Conservation (phyloP, 208 protist species). For the Crithidia fasciculata region DNA sequence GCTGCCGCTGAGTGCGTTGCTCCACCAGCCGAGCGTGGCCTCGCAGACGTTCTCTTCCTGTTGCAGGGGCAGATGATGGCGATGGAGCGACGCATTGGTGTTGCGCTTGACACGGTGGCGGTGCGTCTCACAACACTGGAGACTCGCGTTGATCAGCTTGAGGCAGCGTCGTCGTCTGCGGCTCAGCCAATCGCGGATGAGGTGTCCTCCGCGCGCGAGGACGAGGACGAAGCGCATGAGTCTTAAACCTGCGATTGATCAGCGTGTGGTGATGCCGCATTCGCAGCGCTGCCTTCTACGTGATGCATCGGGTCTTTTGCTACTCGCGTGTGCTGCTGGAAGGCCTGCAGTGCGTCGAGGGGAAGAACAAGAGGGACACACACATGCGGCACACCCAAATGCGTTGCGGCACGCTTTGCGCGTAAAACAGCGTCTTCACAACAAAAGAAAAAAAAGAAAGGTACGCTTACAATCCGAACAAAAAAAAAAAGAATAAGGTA, state of each 20-base stretch:
- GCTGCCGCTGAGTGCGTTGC: too few relatives aligned
- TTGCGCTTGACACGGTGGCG: not conserved
- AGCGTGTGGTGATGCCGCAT: too few relatives aligned
- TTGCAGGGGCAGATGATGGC: slow-evolving; percentile 12
- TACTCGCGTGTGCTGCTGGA: too few relatives aligned
- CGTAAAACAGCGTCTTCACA: too few relatives aligned
- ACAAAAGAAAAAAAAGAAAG: not conserved
- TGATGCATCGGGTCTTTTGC: too few relatives aligned
- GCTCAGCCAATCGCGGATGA: not conserved
- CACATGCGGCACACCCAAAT: too few relatives aligned
- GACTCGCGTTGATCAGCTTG: slow-evolving; percentile 2
- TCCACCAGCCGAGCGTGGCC: not conserved
- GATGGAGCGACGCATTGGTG: slow-evolving; percentile 19
- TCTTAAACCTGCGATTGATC: too few relatives aligned
- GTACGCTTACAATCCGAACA: not conserved
- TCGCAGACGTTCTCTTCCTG: not conserved
- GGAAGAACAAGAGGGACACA: too few relatives aligned
- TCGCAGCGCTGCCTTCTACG: too few relatives aligned
- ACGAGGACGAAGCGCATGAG: not conserved
- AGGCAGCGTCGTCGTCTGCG: not conserved
- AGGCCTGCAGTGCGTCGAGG: too few relatives aligned
- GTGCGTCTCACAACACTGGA: slow-evolving; percentile 3
- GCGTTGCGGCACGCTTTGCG: too few relatives aligned
- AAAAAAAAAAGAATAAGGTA: not conserved
- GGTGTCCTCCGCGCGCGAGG: not conserved